Conservation (phyloP, 192 early-diverging fungal genomes). For the Rhizoclosmatium globosum region DNA sequence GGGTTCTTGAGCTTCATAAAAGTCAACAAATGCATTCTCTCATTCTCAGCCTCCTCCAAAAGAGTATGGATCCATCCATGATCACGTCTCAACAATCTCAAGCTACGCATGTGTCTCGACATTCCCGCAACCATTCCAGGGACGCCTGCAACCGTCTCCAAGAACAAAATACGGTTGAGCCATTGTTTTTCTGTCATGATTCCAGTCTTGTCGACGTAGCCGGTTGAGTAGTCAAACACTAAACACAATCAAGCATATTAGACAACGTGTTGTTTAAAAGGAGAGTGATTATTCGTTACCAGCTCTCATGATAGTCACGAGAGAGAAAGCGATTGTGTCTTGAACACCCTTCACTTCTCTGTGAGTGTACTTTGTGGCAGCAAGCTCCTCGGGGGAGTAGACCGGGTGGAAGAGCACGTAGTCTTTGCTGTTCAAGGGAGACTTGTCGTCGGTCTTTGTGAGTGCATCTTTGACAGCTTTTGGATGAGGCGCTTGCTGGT, state of each 20-base stretch:
- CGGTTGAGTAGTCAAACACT: constrained; percentile 45
- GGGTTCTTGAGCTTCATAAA: constrained; percentile 55
- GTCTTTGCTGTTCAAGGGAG: constrained; percentile 10
- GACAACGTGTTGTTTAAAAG: neutral
- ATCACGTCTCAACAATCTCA: constrained; percentile 78
- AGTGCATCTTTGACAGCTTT: neutral
- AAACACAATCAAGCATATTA: neutral
- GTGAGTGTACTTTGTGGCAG: constrained; percentile 38
- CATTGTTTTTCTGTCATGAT: constrained; percentile 52
- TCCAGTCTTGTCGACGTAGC: constrained; percentile 45
- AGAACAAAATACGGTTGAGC: constrained; percentile 54
- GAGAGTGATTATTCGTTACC: constrained; percentile 20
- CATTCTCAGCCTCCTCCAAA: constrained; percentile 93
- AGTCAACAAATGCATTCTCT: constrained; percentile 68
- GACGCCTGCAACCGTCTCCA: constrained; percentile 60
- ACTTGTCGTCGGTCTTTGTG: neutral
- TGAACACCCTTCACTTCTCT: constrained; percentile 20
- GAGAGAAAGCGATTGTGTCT: constrained; percentile 40
- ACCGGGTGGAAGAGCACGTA: constrained; percentile 46
- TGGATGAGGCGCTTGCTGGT: neutral
- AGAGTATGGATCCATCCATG: constrained; percentile 91
- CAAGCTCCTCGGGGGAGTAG: constrained; percentile 43
- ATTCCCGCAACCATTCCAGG: constrained; percentile 90
- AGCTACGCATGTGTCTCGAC: constrained; percentile 28
- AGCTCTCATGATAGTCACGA: constrained; percentile 42